Percentiles rank a stretch among this genome's conserved stretches.
These are phyloP conservation scores for Candida xiaguanensis DNA, from an alignment of 805 yeast genomes.

Conservation along the genomic window DNA sequence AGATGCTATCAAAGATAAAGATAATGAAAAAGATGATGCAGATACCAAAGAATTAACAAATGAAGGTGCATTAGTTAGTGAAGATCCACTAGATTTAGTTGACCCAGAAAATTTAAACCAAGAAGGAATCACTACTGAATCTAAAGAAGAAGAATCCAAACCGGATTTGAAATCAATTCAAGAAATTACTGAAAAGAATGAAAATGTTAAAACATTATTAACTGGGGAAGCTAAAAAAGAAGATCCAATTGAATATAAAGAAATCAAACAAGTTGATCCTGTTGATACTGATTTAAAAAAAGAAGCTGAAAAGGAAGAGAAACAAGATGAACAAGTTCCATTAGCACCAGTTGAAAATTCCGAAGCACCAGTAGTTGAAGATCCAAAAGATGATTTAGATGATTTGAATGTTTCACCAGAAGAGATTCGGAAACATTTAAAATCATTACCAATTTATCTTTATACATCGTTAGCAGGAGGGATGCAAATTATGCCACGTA, in stretches of 20 bases:
- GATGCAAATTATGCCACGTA: conserved; percentile 70
- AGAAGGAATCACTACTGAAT: conserved; percentile 1
- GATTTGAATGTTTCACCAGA: conserved; percentile 37
- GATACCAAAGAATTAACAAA: background rate
- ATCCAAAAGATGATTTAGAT: conserved; percentile 14
- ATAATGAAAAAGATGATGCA: conserved; percentile 3
- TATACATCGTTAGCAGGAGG: conserved; percentile 89
- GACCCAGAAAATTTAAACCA: conserved; percentile 3
- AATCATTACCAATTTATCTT: conserved; percentile 62
- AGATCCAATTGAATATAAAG: conserved; percentile 5
- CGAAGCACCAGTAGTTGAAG: conserved; percentile 4
- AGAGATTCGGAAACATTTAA: conserved; percentile 40
- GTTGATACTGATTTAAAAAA: conserved; percentile 1
- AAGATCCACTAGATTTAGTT: conserved; percentile 1
- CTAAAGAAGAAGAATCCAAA: conserved; percentile 6
- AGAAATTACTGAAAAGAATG: conserved; percentile 3
- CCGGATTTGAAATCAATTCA: conserved; percentile 2
- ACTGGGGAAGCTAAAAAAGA: background rate
- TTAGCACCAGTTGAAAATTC: conserved; percentile 1
- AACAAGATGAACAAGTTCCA: conserved; percentile 8
- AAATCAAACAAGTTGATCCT: conserved; percentile 2
- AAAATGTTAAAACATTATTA: conserved; percentile 2
- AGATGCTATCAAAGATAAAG: conserved; percentile 1
- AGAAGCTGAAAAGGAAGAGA: conserved; percentile 7
- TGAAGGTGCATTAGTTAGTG: conserved; percentile 7